Evolutionary conservation across 306 rosid genomes (phyloP).

Genomic region (Cyclanthera cordifolia): DNA sequence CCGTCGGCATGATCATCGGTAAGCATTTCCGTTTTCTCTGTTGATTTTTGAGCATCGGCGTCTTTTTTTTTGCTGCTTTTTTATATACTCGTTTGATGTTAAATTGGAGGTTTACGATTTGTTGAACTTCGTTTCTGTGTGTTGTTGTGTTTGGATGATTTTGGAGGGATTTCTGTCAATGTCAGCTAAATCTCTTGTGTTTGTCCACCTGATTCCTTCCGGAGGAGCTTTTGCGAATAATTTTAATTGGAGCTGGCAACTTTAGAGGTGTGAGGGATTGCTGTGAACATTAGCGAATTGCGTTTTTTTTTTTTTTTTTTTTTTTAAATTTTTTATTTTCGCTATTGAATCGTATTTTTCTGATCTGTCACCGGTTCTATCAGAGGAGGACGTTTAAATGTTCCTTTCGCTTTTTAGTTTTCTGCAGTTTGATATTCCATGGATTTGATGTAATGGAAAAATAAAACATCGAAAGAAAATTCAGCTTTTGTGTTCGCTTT

Average conservation of each 20-base stretch:
- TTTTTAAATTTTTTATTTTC: too few species aligned
- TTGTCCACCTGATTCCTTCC: neutral
- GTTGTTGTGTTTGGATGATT: neutral
- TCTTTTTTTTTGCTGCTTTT: neutral
- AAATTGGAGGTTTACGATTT: neutral
- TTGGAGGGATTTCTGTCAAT: neutral
- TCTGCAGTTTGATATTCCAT: neutral
- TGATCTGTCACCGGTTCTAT: neutral
- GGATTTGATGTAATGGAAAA: neutral
- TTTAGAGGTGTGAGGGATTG: neutral
- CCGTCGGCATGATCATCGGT: constrained; percentile 92
- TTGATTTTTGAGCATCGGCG: neutral
- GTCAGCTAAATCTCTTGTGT: neutral
- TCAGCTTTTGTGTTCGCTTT: neutral
- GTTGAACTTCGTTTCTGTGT: neutral
- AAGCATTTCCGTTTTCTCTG: neutral
- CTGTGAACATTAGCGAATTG: neutral
- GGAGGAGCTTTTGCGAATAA: neutral
- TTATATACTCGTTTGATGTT: neutral
- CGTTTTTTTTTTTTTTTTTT: neutral
- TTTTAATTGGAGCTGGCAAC: neutral
- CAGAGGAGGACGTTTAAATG: neutral
- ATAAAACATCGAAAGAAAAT: neutral
- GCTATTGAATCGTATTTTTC: neutral
- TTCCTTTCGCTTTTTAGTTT: neutral